These are phyloP conservation scores for Didymella arachidicola DNA, from an alignment of 2,329 filamentous ascomycete genomes.

Conservation along the genomic window DNA sequence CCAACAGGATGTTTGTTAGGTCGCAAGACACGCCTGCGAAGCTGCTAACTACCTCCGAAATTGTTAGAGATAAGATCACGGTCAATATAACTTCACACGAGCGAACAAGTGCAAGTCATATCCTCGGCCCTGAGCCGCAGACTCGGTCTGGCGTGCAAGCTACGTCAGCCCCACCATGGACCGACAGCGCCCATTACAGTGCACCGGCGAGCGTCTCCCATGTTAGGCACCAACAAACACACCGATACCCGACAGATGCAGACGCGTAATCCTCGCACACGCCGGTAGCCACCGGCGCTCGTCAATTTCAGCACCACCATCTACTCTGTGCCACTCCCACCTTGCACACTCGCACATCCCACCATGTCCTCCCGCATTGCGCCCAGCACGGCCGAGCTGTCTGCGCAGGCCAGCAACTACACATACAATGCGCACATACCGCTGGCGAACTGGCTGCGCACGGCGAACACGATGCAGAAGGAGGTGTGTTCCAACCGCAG, in stretches of 20 bases:
- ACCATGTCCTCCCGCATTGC: constrained; percentile 39
- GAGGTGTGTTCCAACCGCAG: constrained; percentile 66
- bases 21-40: not conserved
- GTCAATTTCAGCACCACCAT: not conserved
- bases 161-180: constrained; percentile 37
- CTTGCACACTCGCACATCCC: constrained; percentile 2
- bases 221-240: constrained; percentile 27
- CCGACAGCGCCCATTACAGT: constrained; percentile 35
- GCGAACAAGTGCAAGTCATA: not conserved
- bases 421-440: constrained; percentile 80
- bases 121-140: not conserved
- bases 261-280: constrained; percentile 32
- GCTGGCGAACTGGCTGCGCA: constrained; percentile 81
- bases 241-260: constrained; percentile 39
- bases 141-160: constrained; percentile 27
- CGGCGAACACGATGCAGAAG: constrained; percentile 78
- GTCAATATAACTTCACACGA: not conserved
- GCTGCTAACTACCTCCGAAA: not conserved
- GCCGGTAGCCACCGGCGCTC: constrained; percentile 30
- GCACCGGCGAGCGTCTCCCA: constrained; percentile 12
- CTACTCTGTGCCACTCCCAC: not conserved
- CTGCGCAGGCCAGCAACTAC: constrained; percentile 77
- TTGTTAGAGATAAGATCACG: not conserved
- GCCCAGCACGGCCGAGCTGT: constrained; percentile 80
- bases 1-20: not conserved